Conservation (phyloP, 805 yeast species). For the Pichia nakasei region DNA sequence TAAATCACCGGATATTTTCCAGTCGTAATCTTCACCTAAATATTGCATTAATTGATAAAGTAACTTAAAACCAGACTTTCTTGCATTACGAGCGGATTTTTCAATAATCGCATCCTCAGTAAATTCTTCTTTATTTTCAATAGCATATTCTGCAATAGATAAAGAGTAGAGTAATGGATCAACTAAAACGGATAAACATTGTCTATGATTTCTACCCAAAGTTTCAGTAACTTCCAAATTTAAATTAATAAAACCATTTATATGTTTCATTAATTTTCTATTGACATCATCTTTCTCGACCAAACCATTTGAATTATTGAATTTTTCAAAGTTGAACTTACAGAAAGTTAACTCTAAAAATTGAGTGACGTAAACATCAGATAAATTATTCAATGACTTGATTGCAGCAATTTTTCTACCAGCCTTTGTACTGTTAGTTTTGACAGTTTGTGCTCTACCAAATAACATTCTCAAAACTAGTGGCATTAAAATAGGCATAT, state of each 20-base stretch:
- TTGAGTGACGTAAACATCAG: slow-evolving; percentile 40
- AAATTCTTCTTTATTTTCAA: slow-evolving; percentile 17
- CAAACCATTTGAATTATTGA: slow-evolving; percentile 15
- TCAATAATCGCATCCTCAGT: slow-evolving; percentile 18
- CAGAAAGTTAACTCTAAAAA: slow-evolving; percentile 59
- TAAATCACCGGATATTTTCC: slow-evolving; percentile 44
- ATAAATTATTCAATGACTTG: slow-evolving; percentile 49
- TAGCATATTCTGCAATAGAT: slow-evolving; percentile 40
- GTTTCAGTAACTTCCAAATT: slow-evolving; percentile 45
- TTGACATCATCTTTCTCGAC: slow-evolving; percentile 21
- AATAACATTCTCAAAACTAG: slow-evolving; percentile 67
- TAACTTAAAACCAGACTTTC: slow-evolving; percentile 62
- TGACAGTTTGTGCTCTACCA: slow-evolving; percentile 74
- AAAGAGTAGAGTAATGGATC: slow-evolving; percentile 51
- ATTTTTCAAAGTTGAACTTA: slow-evolving; percentile 36
- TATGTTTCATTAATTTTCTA: slow-evolving; percentile 34
- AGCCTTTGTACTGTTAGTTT: slow-evolving; percentile 58
- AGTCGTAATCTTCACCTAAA: slow-evolving; percentile 42
- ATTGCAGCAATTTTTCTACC: slow-evolving; percentile 68
- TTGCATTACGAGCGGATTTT: slow-evolving; percentile 47
- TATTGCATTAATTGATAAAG: slow-evolving; percentile 46
- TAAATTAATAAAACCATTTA: slow-evolving; percentile 59
- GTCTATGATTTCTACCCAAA: slow-evolving; percentile 49
- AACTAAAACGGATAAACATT: slow-evolving; percentile 41
- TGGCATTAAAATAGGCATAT: slow-evolving; percentile 56